A percentile compares a stretch with the other conserved stretches of the same genome.
These are phyloP conservation scores for Phialocephala sp. DNA, from an alignment of 2,329 filamentous ascomycete genomes.

Conservation along the genomic window DNA sequence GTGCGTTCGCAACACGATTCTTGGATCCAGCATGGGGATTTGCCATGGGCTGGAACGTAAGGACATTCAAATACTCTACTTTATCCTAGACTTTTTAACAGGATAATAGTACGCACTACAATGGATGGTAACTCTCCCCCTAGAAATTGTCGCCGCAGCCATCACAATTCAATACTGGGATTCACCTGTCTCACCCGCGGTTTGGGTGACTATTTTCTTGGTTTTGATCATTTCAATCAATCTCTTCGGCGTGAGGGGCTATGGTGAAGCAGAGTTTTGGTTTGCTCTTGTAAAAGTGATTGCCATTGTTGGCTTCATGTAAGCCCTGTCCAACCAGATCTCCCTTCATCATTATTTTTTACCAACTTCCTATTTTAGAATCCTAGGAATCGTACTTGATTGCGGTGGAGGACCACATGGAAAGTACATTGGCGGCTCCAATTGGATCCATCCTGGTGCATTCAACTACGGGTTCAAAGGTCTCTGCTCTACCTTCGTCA, in stretches of 20 bases:
- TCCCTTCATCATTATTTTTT: no score
- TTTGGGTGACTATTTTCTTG: conserved; percentile 64
- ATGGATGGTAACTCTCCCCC: conserved; percentile 57
- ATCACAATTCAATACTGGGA: conserved; percentile 60
- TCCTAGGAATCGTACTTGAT: conserved; percentile 65
- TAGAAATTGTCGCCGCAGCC: conserved; percentile 60
- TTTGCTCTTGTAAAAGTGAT: conserved; percentile 62
- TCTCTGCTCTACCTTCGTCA: conserved; percentile 56
- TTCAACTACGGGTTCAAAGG: conserved; percentile 57
- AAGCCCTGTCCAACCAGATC: not conserved
- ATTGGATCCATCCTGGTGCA: conserved; percentile 53
- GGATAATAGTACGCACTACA: conserved; percentile 38
- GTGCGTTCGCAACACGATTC: conserved; percentile 88
- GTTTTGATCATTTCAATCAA: conserved; percentile 57
- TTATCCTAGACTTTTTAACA: not conserved
- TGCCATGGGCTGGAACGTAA: conserved; percentile 77
- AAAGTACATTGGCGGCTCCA: conserved; percentile 65
- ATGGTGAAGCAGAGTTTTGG: conserved; percentile 60
- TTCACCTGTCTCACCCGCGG: conserved; percentile 51
- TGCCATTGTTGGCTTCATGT: conserved; percentile 65
- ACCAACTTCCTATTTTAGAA: conserved; percentile 48
- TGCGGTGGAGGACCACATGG: conserved; percentile 56
- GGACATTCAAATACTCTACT: conserved; percentile 14
- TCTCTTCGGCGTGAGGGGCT: conserved; percentile 60
- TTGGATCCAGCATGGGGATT: conserved; percentile 91